These are phyloP conservation scores for Sporothrix pseudoabietina DNA, from an alignment of 2,329 filamentous ascomycete species.

Conservation along the genomic window DNA sequence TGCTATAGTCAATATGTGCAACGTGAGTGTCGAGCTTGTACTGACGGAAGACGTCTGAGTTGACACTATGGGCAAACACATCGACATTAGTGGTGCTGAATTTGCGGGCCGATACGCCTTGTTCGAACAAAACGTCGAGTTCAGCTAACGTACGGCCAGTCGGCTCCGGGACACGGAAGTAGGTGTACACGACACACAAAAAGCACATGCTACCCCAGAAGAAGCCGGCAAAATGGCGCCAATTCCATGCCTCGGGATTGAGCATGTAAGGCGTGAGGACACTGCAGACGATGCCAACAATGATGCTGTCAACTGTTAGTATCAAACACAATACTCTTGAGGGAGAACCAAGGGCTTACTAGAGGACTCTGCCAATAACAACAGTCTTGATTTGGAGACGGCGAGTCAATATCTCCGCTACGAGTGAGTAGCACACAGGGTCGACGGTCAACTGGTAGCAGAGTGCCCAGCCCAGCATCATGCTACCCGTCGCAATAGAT, in stretches of 20 bases:
- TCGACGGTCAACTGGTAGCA: constrained; percentile 86
- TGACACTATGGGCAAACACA: constrained; percentile 56
- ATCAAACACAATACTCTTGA: not conserved
- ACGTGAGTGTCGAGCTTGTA: constrained; percentile 45
- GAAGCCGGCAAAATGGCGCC: constrained; percentile 84
- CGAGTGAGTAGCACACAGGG: constrained; percentile 86
- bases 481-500: constrained; percentile 74
- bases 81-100: constrained; percentile 64
- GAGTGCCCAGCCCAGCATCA: constrained; percentile 82
- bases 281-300: constrained; percentile 78
- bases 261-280: constrained; percentile 91
- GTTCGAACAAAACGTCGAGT: constrained; percentile 81
- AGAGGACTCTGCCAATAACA: constrained; percentile 34
- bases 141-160: constrained; percentile 81
- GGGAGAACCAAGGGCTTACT: not conserved
- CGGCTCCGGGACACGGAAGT: constrained; percentile 80
- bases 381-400: constrained; percentile 85
- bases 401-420: constrained; percentile 81
- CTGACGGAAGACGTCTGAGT: constrained; percentile 51
- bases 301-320: constrained; percentile 51
- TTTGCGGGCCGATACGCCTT: constrained; percentile 68
- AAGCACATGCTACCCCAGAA: constrained; percentile 85
- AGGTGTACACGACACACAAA: constrained; percentile 77
- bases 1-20: not conserved
- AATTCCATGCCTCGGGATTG: constrained; percentile 83